Base-by-base conservation (phyloP, 305 asterid species). In the Fraxinus platypoda region DNA sequence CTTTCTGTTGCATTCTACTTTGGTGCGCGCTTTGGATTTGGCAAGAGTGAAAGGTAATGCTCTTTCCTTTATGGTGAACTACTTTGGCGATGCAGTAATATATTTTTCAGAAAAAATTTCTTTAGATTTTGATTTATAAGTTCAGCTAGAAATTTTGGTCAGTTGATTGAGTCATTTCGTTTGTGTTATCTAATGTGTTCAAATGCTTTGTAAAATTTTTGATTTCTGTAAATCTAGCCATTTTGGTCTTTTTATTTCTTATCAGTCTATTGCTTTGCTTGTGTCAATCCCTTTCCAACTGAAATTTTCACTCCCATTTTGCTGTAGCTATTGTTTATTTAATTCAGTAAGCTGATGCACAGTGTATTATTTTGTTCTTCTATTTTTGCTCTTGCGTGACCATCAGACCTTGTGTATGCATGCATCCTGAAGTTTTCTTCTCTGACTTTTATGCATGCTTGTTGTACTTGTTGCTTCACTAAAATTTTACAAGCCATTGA, bases 1-100 rank as follows among this genome's bases (percentile, higher is more conserved):
- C 93, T 93, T 80, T 91, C 98, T 82, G 95, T 91, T 78, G 88
- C 97, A 31, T 94, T 94, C 83, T 94, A 89, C 87, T 93, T 90
- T 84, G 98, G 94, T 71, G 92, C 97, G 43, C 93, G 97, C 54
- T 91, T 90, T 78, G 97, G 94, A 72, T 94, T 94, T 68, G 97
- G 94, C 37, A 91, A 91, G 88, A 91, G 83, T 81, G 97, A 93
- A 57, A 93, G 95, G 97, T 92, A 90, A 1, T 38, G 9, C 68
- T 59, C 23, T 66, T 66, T 5, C 37, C 37, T 75, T 26, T 70
- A 33, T 28, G 34, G 81, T 34, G 13, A 66, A 37, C 62, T 77
- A 34, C 21, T 80, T 23, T 66, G 71, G 74, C 73, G 49, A 31
- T 80, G 77, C 70, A 41, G 78, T 73, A 26, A 49, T 46, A 75